Evolutionary conservation across 208 protist genomes (phyloP), one percentile per base, ranked within the genome.

Genomic region (Leishmania tropica): DNA sequence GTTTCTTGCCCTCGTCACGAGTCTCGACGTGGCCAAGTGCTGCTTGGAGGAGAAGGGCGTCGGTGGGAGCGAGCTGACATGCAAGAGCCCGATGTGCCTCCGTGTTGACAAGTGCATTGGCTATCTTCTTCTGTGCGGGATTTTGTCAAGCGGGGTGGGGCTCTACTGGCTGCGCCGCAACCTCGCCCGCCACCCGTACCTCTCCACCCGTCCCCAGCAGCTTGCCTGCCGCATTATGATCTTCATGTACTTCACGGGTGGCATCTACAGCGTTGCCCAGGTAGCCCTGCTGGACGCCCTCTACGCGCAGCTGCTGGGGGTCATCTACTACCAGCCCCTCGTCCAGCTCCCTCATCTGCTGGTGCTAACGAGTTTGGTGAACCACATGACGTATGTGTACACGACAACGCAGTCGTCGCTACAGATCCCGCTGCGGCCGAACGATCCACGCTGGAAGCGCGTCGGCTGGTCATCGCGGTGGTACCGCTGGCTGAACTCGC

Each of bases 171-270:
- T 95, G 75, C 75, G 85, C 5, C 80, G 83, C 60, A 94, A 93
- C 76, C 88, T 97, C 31, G 87, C 85, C 8, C 68, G 80, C 15
- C 83, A 84, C 74, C 87, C 92, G 1, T 97, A 97, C 80, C 89
- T 97, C 13, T 88, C 88, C 72, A 95, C 89, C 1, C 91, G 94
- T 7, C 92, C 91, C 2, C 91, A 93, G 84, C 94, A 97, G 80
- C 89, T 97, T 21, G 88, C 93, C 35, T 92, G 93, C 68, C 91
- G 92, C 62, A 85, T 96, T 15, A 92, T 97, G 79, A 95, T 96
- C 71, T 97, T 97, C 79, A 79, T 96, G 53, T 95, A 95, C 68
- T 84, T 84, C 78, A 91, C 88, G 4, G 84, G 87, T 17, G 76
- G 90, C 2, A 40, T 93, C 2, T 97, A 97, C 86, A 84, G 92